A percentile compares a stretch with the other conserved stretches of the same genome.
phyloP scores from a whole-genome alignment of 345 rosid species.

The Salix koriyanagi region DNA sequence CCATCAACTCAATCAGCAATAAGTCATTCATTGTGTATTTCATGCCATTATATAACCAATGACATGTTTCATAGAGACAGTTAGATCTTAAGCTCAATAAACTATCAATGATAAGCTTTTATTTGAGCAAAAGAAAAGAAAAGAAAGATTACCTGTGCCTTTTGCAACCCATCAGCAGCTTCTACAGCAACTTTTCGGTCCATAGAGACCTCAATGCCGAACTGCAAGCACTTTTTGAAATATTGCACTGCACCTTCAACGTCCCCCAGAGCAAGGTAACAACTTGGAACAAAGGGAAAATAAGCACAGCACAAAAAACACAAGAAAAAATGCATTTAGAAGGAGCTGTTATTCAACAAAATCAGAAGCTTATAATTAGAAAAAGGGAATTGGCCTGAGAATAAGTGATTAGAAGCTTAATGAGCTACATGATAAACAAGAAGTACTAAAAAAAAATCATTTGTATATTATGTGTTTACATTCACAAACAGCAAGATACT shows the following conservation, averaged over 20 bases:
- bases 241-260: slow-evolving; percentile 65
- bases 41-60: background rate
- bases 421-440: background rate
- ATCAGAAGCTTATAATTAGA: background rate
- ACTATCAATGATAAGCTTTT: background rate
- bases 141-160: slow-evolving; percentile 58
- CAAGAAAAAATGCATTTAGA: background rate
- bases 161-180: slow-evolving; percentile 89
- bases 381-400: background rate
- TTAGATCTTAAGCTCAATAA: background rate
- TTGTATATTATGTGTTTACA: background rate
- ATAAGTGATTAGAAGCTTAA: background rate
- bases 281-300: slow-evolving; percentile 45
- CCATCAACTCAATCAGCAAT: background rate
- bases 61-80: background rate
- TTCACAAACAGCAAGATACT: background rate
- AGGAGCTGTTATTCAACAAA: background rate
- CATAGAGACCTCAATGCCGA: slow-evolving; percentile 68
- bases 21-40: background rate
- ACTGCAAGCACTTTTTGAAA: slow-evolving; percentile 74
- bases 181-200: slow-evolving; percentile 77
- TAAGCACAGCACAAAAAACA: slow-evolving; percentile 2
- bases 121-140: background rate
- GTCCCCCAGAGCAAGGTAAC: slow-evolving; percentile 92
- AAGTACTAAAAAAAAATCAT: background rate